A percentile compares a stretch with the other conserved stretches of the same genome.
Conservation (phyloP, 768 basidiomycete species). For the Lactarius indigo region DNA sequence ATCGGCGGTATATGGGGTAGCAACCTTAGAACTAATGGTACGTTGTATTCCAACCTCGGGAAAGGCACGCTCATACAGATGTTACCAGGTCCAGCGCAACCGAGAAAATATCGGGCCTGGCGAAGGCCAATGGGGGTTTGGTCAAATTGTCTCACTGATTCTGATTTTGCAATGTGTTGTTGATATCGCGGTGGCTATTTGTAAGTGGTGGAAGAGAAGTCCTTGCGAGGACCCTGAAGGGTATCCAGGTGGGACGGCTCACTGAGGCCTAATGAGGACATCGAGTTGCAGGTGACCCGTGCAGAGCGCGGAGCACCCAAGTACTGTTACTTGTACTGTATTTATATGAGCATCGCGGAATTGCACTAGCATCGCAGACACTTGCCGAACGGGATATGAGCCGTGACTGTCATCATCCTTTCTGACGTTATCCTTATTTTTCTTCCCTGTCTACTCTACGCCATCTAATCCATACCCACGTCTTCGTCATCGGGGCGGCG, state of each 20-base stretch:
- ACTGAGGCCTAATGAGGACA: background rate
- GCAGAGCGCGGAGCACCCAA: background rate
- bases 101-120: conserved; percentile 1
- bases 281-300: background rate
- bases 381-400: background rate
- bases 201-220: background rate
- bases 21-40: conserved; percentile 14
- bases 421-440: conserved; percentile 24
- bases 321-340: background rate
- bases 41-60: background rate
- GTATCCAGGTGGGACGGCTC: background rate
- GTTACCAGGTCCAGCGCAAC: conserved; percentile 11
- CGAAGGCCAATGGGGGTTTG: conserved; percentile 12
- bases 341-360: background rate
- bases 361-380: background rate
- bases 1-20: conserved; percentile 6
- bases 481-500: background rate
- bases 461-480: conserved; percentile 8
- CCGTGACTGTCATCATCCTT: background rate
- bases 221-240: background rate
- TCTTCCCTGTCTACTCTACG: conserved; percentile 10
- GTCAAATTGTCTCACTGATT: conserved; percentile 10
- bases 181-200: background rate
- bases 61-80: background rate
- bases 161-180: conserved; percentile 3